Evolutionary conservation across 352 stramenopile genomes (phyloP).

Genomic region (Pythium myriotylum): DNA sequence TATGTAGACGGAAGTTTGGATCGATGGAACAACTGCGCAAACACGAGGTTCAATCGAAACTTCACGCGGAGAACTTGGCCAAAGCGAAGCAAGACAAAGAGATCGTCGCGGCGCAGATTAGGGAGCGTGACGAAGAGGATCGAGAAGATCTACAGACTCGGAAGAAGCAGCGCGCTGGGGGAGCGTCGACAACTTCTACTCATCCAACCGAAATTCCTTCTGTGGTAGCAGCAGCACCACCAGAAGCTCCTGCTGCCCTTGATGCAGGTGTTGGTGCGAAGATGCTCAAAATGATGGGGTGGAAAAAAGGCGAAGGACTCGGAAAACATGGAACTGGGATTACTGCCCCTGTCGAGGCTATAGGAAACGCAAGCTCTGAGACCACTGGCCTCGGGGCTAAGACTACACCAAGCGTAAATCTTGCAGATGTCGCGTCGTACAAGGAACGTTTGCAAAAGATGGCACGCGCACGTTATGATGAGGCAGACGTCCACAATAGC

Average conservation of each 20-base stretch:
- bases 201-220: background rate
- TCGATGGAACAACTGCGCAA: conserved; percentile 77
- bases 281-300: conserved; percentile 90
- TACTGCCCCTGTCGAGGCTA: conserved; percentile 60
- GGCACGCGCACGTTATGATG: conserved; percentile 64
- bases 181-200: background rate
- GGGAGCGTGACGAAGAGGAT: conserved; percentile 61
- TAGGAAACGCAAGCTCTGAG: conserved; percentile 41
- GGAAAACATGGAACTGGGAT: conserved; percentile 83
- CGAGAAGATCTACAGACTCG: conserved; percentile 24
- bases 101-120: conserved; percentile 55
- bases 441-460: conserved; percentile 70
- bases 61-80: conserved; percentile 74
- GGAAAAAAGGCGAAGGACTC: conserved; percentile 81
- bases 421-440: conserved; percentile 52
- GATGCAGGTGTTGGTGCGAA: conserved; percentile 78
- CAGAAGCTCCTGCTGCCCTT: conserved; percentile 27
- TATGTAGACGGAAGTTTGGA: conserved; percentile 81
- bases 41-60: conserved; percentile 76
- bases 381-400: conserved; percentile 57
- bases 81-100: conserved; percentile 81
- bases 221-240: background rate
- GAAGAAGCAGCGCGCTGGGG: conserved; percentile 14
- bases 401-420: conserved; percentile 37
- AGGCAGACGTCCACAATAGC: conserved; percentile 15